Percentiles rank a stretch among this genome's conserved stretches.
phyloP scores from a whole-genome alignment of 116 monocot genomes.

The Dioscorea cayenensis region DNA sequence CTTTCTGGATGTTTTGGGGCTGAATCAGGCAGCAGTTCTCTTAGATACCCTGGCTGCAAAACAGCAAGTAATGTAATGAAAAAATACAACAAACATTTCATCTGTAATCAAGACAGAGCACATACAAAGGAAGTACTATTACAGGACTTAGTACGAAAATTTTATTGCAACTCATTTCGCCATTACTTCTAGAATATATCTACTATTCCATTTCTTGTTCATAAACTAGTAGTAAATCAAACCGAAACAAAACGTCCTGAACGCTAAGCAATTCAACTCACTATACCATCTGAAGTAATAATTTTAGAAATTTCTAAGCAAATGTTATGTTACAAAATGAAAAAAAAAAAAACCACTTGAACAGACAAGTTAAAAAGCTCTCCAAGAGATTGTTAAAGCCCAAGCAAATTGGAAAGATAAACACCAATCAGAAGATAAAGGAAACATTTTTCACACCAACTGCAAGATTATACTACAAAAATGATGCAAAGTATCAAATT shows the following conservation, averaged over 20 bases:
- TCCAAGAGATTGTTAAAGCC: too few species aligned
- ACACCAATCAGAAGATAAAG: background rate
- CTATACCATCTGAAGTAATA: background rate
- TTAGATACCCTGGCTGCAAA: constrained; percentile 73
- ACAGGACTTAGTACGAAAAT: background rate
- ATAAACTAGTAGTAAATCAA: too few species aligned
- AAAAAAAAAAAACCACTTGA: too few species aligned
- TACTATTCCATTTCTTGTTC: background rate
- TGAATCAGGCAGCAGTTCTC: constrained; percentile 66
- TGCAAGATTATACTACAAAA: background rate
- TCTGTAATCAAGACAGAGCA: background rate
- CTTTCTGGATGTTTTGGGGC: constrained; percentile 73
- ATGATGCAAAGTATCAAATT: background rate
- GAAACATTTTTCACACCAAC: background rate
- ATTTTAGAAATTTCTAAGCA: background rate
- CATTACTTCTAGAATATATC: too few species aligned
- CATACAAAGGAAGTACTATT: background rate
- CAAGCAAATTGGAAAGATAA: too few species aligned
- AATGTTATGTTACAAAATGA: background rate
- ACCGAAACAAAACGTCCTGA: background rate
- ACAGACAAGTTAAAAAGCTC: too few species aligned
- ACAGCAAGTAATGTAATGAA: background rate
- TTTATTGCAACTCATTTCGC: background rate
- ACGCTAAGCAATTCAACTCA: background rate
- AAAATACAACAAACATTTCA: background rate